Evolutionary conservation across 2,329 filamentous ascomycete species (phyloP), one percentile per base, ranked within the genome.

Genomic region (Fusarium euwallaceae): DNA sequence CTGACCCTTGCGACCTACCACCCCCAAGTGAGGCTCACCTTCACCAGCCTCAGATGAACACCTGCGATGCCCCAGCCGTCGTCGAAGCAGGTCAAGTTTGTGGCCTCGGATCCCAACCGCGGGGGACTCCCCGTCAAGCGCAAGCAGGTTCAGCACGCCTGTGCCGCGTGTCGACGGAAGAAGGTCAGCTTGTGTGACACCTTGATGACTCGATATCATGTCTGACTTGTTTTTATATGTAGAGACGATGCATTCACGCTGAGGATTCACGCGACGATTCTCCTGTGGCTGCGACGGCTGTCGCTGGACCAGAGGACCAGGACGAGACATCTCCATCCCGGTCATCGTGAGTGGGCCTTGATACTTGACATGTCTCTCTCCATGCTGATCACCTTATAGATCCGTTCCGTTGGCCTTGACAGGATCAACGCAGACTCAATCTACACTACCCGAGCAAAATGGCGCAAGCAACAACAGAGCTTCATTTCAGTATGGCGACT

Each of bases 111-210:
- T 79, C 83, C 84, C 7, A 83, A 83, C 27, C 79, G 83, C 17
- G 83, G 83, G 56, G 89, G 88, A 20, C 80, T 90, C 67, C 89
- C 89, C 6, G 83, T 89, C 64, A 92, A 92, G 82, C 83, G 89
- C 61, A 89, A 89, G 73, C 90, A 91, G 77, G 88, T 90, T 24
- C 85, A 87, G 67, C 88, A 90, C 34, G 90, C 90, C 6, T 92
- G 90, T 71, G 83, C 84, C 0, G 81, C 83, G 2, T 92, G 90
- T 73, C 87, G 89, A 6, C 87, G 85, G 59, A 87, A 87, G 70
- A 91, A 91, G 84, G 87, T 88, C 61, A 56, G 78, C 24, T 14
- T 61, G 6, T 61, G 8, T 7, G 12, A 4, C 11, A 16, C 16
- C 16, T 11, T 41, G 9, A 4, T 34, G 16, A n/a, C 39, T 24